Evolutionary conservation across 768 basidiomycete species (phyloP), one percentile per base, ranked within the genome.

Genomic region (Termitomyces sp.): DNA sequence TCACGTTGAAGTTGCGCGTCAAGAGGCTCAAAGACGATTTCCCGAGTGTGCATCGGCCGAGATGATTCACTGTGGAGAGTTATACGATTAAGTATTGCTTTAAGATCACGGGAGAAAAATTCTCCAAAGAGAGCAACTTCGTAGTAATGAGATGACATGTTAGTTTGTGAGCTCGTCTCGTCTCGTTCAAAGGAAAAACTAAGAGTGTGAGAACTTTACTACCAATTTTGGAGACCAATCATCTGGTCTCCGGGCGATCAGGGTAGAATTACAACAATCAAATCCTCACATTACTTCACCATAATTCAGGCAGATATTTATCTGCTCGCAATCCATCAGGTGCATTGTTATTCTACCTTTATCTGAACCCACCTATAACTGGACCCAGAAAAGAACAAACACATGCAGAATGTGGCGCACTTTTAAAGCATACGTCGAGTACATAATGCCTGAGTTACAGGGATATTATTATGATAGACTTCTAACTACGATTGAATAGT

Each of bases 61-160:
- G 89, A 87, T 9, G 87, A 89, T 69, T 93, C 91, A 74, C 84
- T 85, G 66, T 91, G 87, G 24, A 94, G 79, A 12, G 91, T 91
- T 59, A 93, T 85, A 39, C 91, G 82, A 71, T 93, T 90, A 55
- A 93, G 78, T 61, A 93, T 86, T 0, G 88, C 73, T 66, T 85
- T 83, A 42, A 93, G 83, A 63, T 93, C 90, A 46, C 84, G 80
- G 34, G 89, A 71, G 62, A 88, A 89, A 76, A 93, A 91, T 67
- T 91, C 89, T 61, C 88, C 91, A 57, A 87, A 90, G 61, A 93
- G 83, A 0, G 88, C 88, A 58, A 92, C 87, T 75, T 93, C 90
- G 68, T 92, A 93, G 54, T 78, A 80, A 66, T 88, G 85, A 12
- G 78, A 76, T 42, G 80, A 76, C 81, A 83, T 83, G 62, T 7